Evolutionary conservation across 306 rosid species (phyloP).

Genomic region (Sesbania bispinosa): DNA sequence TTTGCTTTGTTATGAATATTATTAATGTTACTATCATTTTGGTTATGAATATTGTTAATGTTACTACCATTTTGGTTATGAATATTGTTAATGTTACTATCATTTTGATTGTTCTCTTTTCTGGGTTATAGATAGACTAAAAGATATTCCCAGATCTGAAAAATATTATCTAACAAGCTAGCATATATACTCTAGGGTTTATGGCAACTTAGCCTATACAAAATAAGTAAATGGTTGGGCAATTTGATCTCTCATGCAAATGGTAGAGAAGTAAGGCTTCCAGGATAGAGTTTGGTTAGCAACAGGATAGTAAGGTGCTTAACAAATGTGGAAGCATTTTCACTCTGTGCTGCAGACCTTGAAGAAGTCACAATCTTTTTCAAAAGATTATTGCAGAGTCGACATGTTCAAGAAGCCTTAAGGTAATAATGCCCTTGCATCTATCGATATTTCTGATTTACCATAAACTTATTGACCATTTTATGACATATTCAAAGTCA

Average conservation of each 20-base stretch:
- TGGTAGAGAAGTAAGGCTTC: slow-evolving; percentile 48
- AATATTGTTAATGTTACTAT: not conserved
- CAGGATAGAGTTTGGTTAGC: slow-evolving; percentile 64
- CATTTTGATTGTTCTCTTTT: slow-evolving; percentile 13
- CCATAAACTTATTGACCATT: too few species aligned
- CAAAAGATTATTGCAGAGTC: slow-evolving; percentile 66
- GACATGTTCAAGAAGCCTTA: too few species aligned
- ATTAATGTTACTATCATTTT: too few species aligned
- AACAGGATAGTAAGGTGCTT: slow-evolving; percentile 63
- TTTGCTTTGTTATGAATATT: not conserved
- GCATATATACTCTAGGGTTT: too few species aligned
- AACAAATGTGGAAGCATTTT: slow-evolving; percentile 80
- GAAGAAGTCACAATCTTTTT: slow-evolving; percentile 81
- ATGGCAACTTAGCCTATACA: too few species aligned
- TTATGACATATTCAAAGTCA: too few species aligned
- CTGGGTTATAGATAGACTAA: not conserved
- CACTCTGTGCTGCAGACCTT: slow-evolving; percentile 73
- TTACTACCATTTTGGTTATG: too few species aligned
- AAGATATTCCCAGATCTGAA: not conserved
- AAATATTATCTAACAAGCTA: not conserved
- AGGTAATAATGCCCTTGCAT: too few species aligned
- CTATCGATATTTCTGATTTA: too few species aligned
- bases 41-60: too few species aligned
- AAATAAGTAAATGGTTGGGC: too few species aligned
- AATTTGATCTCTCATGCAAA: slow-evolving; percentile 37